These are phyloP conservation scores for Phytophthora ohioensis DNA, from an alignment of 352 stramenopile species.

Conservation along the genomic window DNA sequence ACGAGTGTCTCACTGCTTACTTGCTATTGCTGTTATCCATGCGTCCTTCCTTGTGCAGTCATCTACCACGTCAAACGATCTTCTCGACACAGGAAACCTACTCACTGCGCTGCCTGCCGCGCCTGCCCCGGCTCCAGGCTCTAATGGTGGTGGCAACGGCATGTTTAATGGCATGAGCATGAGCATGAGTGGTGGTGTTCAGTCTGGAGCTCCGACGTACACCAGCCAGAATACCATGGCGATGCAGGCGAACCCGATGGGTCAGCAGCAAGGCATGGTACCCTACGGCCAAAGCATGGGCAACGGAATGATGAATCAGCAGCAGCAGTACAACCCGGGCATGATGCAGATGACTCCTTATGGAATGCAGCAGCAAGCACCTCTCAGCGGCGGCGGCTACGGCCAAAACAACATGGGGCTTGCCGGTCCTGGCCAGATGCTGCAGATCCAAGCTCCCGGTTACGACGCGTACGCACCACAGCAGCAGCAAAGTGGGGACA, in stretches of 20 bases:
- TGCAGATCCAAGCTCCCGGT: constrained; percentile 74
- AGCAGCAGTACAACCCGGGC: constrained; percentile 53
- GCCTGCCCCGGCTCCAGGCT: constrained; percentile 29
- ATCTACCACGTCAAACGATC: constrained; percentile 40
- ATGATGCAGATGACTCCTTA: constrained; percentile 88
- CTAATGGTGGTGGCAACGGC: constrained; percentile 32
- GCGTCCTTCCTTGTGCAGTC: constrained; percentile 22
- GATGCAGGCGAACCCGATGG: constrained; percentile 33
- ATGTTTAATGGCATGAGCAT: constrained; percentile 82
- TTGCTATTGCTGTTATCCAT: constrained; percentile 11
- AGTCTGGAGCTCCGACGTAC: constrained; percentile 45
- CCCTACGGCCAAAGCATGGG: constrained; percentile 45
- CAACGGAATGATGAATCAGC: constrained; percentile 55
- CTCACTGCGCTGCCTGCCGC: constrained; percentile 49
- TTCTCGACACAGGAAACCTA: constrained; percentile 61
- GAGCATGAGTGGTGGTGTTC: constrained; percentile 41
- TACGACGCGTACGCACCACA: constrained; percentile 64
- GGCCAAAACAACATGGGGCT: constrained; percentile 52
- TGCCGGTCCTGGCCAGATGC: constrained; percentile 64
- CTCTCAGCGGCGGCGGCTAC: constrained; percentile 54
- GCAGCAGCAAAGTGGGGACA: constrained; percentile 64
- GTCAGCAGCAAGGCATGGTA: constrained; percentile 44
- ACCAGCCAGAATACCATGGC: constrained; percentile 49
- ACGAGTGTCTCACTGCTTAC: constrained; percentile 20
- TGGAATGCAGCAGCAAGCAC: constrained; percentile 63